phyloP scores from a whole-genome alignment of 2,329 filamentous ascomycete genomes.

The Venturia carpophila region DNA sequence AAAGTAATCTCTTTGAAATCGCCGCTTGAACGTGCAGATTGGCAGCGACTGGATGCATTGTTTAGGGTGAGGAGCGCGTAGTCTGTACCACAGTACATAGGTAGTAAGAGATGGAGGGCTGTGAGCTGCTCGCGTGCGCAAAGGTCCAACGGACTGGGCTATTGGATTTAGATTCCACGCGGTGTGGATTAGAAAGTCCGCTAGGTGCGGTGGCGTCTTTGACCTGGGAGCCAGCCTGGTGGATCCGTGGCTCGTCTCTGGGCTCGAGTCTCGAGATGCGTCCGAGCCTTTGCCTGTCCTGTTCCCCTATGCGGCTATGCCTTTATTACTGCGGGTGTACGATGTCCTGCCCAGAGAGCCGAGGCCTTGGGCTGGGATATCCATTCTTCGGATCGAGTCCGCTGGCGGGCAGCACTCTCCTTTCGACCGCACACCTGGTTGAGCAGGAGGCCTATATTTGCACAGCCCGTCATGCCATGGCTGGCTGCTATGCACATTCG shows the following conservation, averaged over 20 bases:
- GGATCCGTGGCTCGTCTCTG: constrained; percentile 5
- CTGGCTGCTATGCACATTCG: background rate
- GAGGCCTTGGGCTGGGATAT: background rate
- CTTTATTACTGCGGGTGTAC: too few relatives aligned
- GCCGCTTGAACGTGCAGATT: background rate
- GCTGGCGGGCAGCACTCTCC: background rate
- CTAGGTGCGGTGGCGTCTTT: background rate
- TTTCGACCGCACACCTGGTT: background rate
- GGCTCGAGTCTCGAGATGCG: background rate
- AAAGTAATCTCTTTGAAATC: background rate
- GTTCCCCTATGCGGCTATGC: too few relatives aligned
- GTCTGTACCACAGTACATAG: too few relatives aligned
- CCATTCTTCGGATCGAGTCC: background rate
- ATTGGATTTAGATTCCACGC: too few relatives aligned
- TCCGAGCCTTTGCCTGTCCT: too few relatives aligned
- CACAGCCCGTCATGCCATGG: background rate
- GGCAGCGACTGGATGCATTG: background rate
- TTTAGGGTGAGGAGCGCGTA: background rate
- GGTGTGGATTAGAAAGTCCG: background rate
- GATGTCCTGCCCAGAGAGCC: background rate
- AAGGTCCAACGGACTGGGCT: too few relatives aligned
- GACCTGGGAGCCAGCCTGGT: background rate
- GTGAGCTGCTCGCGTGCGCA: too few relatives aligned
- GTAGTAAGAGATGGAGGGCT: too few relatives aligned
- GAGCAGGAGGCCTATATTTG: background rate